Base-by-base conservation (phyloP, 2,329 filamentous ascomycete species). In the Phaeosphaeria sp. region DNA sequence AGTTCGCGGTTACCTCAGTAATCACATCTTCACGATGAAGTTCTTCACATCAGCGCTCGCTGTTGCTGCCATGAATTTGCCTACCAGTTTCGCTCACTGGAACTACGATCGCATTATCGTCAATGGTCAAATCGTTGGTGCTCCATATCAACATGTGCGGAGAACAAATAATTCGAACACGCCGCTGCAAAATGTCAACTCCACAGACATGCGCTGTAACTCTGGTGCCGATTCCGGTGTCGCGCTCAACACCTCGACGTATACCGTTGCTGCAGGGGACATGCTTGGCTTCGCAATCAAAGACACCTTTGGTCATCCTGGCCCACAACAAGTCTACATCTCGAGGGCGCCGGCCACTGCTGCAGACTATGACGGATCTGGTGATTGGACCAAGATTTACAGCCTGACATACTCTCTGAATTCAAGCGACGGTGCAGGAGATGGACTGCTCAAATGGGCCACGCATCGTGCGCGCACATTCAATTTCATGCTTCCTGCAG, bases 241-340 rank as follows among this genome's bases (percentile, higher is more conserved):
- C n/a, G 20, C 49, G 6, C 27, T 49, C 11, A 52, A 55, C 2
- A 79, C 70, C 3, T 55, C 60, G 23, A 71, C 67, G 3, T 67
- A 68, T 54, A 57, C 60, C 15, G 63, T 72, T 0, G 30, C 51
- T 15, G 63, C 80, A 0, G 82, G 82, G 43, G 75, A 79, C 66
- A 74, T 80, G 69, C 70, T 84, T 73, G 72, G 79, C 64, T 71
- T 83, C 75, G 71, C 83, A 59, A 69, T 82, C 73, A 71, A 81
- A 72, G 75, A 78, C 63, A 75, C 80, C 66, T 79, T 84, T 69
- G 74, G 64, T 10, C 68, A 72, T 54, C 69, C 70, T 2, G 69
- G 69, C 0, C 67, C 68, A 1, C 63, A 67, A 42, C 66, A 69
- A 53, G 63, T 71, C 18, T 73, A 71, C 54, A 65, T 73, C 47